Evolutionary conservation across 495 filamentous ascomycete species (phyloP).

Genomic region (Penicillium fimorum): DNA sequence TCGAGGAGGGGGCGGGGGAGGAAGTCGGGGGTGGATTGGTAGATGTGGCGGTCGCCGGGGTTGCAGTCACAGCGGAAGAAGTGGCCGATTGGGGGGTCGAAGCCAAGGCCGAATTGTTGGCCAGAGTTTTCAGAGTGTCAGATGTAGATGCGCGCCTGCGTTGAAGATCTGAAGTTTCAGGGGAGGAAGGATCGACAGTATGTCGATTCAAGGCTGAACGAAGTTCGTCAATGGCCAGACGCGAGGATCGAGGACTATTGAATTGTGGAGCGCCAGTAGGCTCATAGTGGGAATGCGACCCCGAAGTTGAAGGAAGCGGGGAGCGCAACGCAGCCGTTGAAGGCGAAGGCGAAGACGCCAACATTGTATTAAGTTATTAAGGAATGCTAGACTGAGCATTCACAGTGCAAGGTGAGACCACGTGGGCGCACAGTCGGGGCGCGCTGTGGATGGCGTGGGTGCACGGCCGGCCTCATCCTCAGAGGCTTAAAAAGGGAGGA

Average conservation of each 20-base stretch:
- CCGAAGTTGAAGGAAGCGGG: constrained; percentile 24
- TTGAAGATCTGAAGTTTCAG: constrained; percentile 40
- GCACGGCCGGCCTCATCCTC: constrained; percentile 34
- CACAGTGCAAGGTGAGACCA: constrained; percentile 38
- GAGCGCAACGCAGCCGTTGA: constrained; percentile 41
- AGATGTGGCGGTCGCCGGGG: constrained; percentile 22
- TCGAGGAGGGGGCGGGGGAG: constrained; percentile 34
- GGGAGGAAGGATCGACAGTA: constrained; percentile 40
- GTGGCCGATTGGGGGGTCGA: constrained; percentile 23
- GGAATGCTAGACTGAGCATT: constrained; percentile 25
- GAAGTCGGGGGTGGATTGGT: constrained; percentile 28
- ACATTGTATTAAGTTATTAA: constrained; percentile 32
- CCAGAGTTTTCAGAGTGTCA: constrained; percentile 17
- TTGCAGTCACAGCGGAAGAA: constrained; percentile 18
- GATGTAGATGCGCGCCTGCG: constrained; percentile 38
- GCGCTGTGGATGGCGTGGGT: constrained; percentile 32
- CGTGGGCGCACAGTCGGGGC: constrained; percentile 46
- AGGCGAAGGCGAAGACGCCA: constrained; percentile 50
- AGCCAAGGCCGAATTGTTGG: constrained; percentile 25
- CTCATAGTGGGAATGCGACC: constrained; percentile 36
- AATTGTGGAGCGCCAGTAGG: constrained; percentile 34
- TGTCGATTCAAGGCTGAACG: constrained; percentile 46
- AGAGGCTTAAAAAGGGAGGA: constrained; percentile 11
- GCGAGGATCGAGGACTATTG: constrained; percentile 41
- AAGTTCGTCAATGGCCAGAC: constrained; percentile 49